phyloP scores from a whole-genome alignment of 2,329 filamentous ascomycete species.

The Trichoderma sp. region DNA sequence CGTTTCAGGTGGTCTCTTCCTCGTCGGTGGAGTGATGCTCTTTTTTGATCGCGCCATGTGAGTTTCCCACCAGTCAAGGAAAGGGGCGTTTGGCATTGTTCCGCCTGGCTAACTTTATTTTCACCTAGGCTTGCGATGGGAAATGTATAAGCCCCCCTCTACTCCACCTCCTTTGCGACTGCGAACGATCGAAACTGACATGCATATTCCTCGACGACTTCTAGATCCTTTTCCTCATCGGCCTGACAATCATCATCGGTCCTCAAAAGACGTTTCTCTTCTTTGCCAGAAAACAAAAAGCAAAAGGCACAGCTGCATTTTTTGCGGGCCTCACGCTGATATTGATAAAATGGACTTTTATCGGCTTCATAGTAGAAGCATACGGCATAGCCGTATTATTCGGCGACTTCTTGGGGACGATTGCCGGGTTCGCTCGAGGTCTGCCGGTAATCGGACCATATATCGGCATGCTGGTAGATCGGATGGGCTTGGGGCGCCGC shows the following conservation, averaged over 20 bases:
- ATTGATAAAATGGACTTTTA: slow-evolving; percentile 83
- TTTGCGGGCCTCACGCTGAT: slow-evolving; percentile 81
- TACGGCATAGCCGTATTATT: slow-evolving; percentile 94
- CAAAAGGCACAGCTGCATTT: slow-evolving; percentile 89
- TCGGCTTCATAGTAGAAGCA: slow-evolving; percentile 86
- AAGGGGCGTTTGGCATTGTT: neutral
- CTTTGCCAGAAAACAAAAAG: slow-evolving; percentile 91
- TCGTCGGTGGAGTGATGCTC: slow-evolving; percentile 89
- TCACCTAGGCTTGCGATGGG: slow-evolving; percentile 85
- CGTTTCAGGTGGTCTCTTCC: slow-evolving; percentile 80
- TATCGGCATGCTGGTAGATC: slow-evolving; percentile 73
- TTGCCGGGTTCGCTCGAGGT: slow-evolving; percentile 82
- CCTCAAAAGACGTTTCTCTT: slow-evolving; percentile 87
- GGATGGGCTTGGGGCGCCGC: slow-evolving; percentile 66
- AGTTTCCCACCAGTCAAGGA: slow-evolving; percentile 34
- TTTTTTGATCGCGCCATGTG: slow-evolving; percentile 98
- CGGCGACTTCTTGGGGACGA: slow-evolving; percentile 93
- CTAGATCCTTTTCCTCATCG: slow-evolving; percentile 95
- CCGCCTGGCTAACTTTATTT: neutral
- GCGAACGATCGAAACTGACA: slow-evolving; percentile 26
- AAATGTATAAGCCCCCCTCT: slow-evolving; percentile 62
- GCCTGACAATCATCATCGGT: slow-evolving; percentile 93
- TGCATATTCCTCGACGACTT: neutral
- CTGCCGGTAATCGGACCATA: slow-evolving; percentile 86
- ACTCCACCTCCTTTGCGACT: slow-evolving; percentile 17